phyloP scores from a whole-genome alignment of 441 rosid genomes.

The Mallotus japonicus region DNA sequence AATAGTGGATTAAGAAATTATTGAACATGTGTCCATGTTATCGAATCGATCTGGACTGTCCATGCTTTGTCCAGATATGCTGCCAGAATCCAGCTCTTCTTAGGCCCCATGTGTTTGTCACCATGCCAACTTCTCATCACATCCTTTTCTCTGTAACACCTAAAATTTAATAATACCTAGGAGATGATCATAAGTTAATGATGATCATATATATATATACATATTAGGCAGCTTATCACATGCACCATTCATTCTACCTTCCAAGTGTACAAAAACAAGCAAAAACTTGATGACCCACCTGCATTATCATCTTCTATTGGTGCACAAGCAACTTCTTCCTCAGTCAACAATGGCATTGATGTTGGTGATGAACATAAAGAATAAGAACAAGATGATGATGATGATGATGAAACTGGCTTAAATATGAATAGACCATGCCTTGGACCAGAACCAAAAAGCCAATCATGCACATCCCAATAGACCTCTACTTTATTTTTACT shows the following conservation, averaged over 20 bases:
- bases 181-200: background rate
- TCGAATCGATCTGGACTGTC: constrained; percentile 42
- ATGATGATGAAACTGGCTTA: constrained; percentile 36
- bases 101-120: constrained; percentile 36
- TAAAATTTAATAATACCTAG: background rate
- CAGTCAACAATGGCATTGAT: constrained; percentile 21
- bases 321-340: constrained; percentile 24
- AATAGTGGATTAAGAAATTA: constrained; percentile 29
- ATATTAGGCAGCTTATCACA: background rate
- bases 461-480: constrained; percentile 83
- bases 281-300: constrained; percentile 40
- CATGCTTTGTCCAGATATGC: constrained; percentile 35
- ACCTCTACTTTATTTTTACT: constrained; percentile 50
- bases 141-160: background rate
- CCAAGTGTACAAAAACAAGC: constrained; percentile 70
- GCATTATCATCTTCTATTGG: constrained; percentile 29
- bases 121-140: constrained; percentile 18
- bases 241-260: constrained; percentile 41
- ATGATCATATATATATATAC: too few species aligned
- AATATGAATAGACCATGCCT: constrained; percentile 61
- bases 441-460: constrained; percentile 72
- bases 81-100: constrained; percentile 36
- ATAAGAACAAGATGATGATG: constrained; percentile 6
- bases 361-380: constrained; percentile 22
- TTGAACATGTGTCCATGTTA: constrained; percentile 23